Percentiles rank a stretch among this genome's conserved stretches.
phyloP scores from a whole-genome alignment of 352 stramenopile species.

The Peronospora farinosa region DNA sequence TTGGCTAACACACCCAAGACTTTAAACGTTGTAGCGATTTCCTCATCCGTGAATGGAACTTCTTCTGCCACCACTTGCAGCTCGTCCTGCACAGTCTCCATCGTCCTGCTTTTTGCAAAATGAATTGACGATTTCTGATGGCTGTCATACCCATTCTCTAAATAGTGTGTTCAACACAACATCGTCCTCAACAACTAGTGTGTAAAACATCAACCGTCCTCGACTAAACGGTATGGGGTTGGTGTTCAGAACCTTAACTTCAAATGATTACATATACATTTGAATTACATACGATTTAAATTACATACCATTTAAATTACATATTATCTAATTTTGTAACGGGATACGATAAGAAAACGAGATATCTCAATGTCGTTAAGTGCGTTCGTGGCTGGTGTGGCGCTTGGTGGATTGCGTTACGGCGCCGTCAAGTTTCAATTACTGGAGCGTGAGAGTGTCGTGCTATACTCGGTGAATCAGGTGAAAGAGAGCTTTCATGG shows the following conservation, averaged over 20 bases:
- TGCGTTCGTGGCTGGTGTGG: constrained; percentile 63
- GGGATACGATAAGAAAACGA: neutral
- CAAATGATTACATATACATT: neutral
- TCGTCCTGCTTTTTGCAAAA: constrained; percentile 33
- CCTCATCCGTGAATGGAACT: constrained; percentile 70
- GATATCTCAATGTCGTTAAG: constrained; percentile 49
- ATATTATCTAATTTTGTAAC: no score
- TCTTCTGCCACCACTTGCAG: constrained; percentile 19
- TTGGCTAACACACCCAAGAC: constrained; percentile 53
- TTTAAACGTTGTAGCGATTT: constrained; percentile 54
- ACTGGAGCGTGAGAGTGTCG: constrained; percentile 58
- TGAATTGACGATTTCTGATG: constrained; percentile 11
- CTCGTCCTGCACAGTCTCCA: constrained; percentile 20
- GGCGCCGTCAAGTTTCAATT: constrained; percentile 65
- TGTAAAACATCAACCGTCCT: neutral
- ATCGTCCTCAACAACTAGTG: no score
- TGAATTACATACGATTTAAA: no score
- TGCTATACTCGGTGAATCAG: constrained; percentile 58
- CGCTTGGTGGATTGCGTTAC: constrained; percentile 57
- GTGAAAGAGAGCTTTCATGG: constrained; percentile 54
- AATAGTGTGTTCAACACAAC: no score
- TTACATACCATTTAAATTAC: no score
- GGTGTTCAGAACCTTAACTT: no score
- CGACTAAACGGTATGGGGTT: no score
- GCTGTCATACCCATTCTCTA: neutral